Percentiles rank a stretch among this genome's conserved stretches.
These are phyloP conservation scores for Colletotrichum lupini DNA, from an alignment of 2,329 filamentous ascomycete species.

Conservation along the genomic window DNA sequence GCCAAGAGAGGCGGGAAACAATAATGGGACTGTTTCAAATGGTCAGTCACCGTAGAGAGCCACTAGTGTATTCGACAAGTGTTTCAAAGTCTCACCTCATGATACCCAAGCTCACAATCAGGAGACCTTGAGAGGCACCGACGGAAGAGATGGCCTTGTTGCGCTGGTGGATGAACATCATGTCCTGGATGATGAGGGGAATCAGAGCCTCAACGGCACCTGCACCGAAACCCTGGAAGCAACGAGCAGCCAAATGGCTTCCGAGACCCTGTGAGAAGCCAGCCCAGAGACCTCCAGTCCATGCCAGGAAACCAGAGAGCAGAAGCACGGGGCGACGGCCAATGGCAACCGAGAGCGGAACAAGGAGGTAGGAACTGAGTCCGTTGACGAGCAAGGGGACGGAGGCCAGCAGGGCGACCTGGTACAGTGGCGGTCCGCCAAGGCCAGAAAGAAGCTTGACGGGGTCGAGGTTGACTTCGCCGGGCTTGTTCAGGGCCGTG, in stretches of 20 bases:
- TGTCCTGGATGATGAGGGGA: constrained; percentile 51
- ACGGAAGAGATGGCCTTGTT: constrained; percentile 47
- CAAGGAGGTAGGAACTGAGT: constrained; percentile 48
- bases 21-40: constrained; percentile 40
- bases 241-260: constrained; percentile 46
- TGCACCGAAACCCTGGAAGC: constrained; percentile 48
- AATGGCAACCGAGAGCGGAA: constrained; percentile 49
- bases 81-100: constrained; percentile 27
- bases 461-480: constrained; percentile 39
- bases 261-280: constrained; percentile 44
- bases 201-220: constrained; percentile 50
- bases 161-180: constrained; percentile 52
- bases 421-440: constrained; percentile 43
- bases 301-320: constrained; percentile 45
- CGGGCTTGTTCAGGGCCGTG: constrained; percentile 30
- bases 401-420: constrained; percentile 46
- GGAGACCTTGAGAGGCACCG: constrained; percentile 43
- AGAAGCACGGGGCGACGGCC: constrained; percentile 50
- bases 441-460: constrained; percentile 43
- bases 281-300: constrained; percentile 50
- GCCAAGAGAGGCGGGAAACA: constrained; percentile 45
- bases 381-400: constrained; percentile 50
- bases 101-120: constrained; percentile 44
- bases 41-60: neutral
- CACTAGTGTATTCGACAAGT: neutral